Percentiles rank a stretch among this genome's conserved stretches.
phyloP scores from a whole-genome alignment of 169 alveolate genomes.

The Plasmodium coatneyi region DNA sequence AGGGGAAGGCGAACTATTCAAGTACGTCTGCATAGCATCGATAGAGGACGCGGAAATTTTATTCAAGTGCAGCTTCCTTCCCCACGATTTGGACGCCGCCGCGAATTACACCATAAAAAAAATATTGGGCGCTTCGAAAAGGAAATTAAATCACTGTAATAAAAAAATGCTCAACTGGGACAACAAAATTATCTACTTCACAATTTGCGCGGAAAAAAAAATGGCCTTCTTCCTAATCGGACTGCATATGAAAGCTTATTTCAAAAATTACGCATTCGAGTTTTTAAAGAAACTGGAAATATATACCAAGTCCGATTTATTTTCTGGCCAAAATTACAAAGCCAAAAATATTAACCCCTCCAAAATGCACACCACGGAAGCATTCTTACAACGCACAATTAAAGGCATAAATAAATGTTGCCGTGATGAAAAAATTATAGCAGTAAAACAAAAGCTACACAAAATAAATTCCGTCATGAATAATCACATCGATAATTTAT shows the following conservation, averaged over 20 bases:
- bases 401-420: constrained; percentile 51
- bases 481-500: constrained; percentile 61
- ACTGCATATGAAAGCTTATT: constrained; percentile 30
- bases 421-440: constrained; percentile 56
- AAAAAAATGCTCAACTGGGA: constrained; percentile 73
- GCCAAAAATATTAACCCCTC: constrained; percentile 26
- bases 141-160: constrained; percentile 41
- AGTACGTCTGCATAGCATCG: constrained; percentile 68
- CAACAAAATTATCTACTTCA: constrained; percentile 48
- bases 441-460: constrained; percentile 68
- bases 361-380: constrained; percentile 26
- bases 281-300: constrained; percentile 59
- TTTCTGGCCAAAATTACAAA: constrained; percentile 37
- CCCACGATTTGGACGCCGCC: constrained; percentile 32
- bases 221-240: constrained; percentile 65
- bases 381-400: constrained; percentile 29
- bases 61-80: constrained; percentile 21
- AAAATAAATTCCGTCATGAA: constrained; percentile 70
- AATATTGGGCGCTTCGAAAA: constrained; percentile 50
- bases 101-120: constrained; percentile 48
- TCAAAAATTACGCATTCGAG: constrained; percentile 66
- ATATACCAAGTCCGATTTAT: constrained; percentile 39
- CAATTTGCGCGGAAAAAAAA: constrained; percentile 60
- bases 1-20: not conserved
- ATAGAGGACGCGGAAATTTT: constrained; percentile 55